These are phyloP conservation scores for Gloeopeniophorella convolvens DNA, from an alignment of 768 basidiomycete genomes.

Conservation along the genomic window DNA sequence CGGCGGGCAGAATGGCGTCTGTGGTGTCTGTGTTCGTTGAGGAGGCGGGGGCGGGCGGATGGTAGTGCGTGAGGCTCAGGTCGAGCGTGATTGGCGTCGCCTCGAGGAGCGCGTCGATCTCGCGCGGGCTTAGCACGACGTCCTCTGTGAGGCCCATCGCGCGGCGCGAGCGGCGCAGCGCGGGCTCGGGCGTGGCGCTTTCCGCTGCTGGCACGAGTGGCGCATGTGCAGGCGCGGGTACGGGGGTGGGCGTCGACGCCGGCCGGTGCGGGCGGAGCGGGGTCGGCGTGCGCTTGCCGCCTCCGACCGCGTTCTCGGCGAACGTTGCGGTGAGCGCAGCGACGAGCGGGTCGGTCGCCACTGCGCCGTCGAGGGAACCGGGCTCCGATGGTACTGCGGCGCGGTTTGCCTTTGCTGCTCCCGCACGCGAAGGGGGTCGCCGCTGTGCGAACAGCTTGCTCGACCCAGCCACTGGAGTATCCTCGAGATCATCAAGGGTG, in stretches of 20 bases:
- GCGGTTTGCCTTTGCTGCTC: too few relatives aligned
- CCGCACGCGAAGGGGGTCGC: too few relatives aligned
- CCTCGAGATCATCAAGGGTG: too few relatives aligned
- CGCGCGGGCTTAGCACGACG: neutral
- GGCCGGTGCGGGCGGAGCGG: neutral
- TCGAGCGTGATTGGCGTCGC: conserved; percentile 3
- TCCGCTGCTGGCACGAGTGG: neutral
- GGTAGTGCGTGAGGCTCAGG: neutral
- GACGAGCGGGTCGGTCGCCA: too few relatives aligned
- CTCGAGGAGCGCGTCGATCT: conserved; percentile 5
- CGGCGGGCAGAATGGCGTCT: too few relatives aligned
- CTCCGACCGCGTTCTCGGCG: neutral
- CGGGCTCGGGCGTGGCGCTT: neutral
- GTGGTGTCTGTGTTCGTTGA: neutral
- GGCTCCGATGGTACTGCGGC: too few relatives aligned
- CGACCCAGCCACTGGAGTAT: too few relatives aligned
- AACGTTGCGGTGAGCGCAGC: neutral
- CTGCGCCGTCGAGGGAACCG: neutral
- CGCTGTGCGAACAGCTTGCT: too few relatives aligned
- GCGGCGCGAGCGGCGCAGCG: conserved; percentile 1
- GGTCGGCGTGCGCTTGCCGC: neutral
- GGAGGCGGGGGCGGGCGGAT: neutral
- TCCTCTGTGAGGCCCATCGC: neutral
- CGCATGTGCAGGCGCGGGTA: neutral
- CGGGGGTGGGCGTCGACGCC: too few relatives aligned